Evolutionary conservation across 257 asterid genomes (phyloP).

Genomic region (Apocynum venetum): DNA sequence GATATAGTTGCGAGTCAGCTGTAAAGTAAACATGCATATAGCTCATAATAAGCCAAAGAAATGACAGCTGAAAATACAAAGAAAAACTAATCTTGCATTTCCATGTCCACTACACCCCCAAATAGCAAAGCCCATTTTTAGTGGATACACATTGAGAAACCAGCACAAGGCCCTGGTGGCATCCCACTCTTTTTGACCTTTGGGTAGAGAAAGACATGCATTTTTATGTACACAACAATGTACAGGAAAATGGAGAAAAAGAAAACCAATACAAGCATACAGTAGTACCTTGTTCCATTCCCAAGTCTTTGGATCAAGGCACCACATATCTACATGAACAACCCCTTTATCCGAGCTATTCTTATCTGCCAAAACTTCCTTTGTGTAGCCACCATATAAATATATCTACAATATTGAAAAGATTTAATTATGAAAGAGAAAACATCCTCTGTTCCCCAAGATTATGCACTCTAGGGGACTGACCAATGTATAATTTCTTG

Average conservation of each 20-base stretch:
- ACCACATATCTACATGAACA: constrained; percentile 94
- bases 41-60: constrained; percentile 5
- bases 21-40: constrained; percentile 4
- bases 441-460: background rate
- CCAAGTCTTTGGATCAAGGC: constrained; percentile 96
- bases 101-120: constrained; percentile 99
- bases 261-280: constrained; percentile 7
- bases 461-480: background rate
- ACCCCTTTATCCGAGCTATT: constrained; percentile 83
- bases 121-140: constrained; percentile 90
- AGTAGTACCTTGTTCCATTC: constrained; percentile 88
- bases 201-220: constrained; percentile 12
- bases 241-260: background rate
- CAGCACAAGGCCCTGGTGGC: constrained; percentile 99
- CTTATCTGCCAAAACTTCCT: constrained; percentile 79
- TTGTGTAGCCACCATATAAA: constrained; percentile 92
- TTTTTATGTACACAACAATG: background rate
- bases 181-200: constrained; percentile 94
- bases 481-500: background rate
- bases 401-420: constrained; percentile 50
- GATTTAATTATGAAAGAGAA: background rate
- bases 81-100: constrained; percentile 63
- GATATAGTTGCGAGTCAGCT: background rate
- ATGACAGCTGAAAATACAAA: constrained; percentile 12
- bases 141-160: constrained; percentile 89